phyloP scores from a whole-genome alignment of 2,329 filamentous ascomycete genomes.

The Gliomastix tumulicola region DNA sequence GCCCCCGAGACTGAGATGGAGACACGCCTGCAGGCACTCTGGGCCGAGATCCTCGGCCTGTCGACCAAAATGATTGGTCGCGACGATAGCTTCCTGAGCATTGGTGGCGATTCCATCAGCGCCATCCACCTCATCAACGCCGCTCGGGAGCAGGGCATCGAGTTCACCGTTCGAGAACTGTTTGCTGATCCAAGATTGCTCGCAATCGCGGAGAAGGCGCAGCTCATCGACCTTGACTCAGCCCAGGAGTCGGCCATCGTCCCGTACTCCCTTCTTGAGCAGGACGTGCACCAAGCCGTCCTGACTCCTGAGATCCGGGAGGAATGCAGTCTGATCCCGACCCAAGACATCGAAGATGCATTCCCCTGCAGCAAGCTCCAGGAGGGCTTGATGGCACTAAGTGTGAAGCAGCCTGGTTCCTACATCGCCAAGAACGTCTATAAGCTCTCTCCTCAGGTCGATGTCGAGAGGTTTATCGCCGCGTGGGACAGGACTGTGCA shows the following conservation, averaged over 20 bases:
- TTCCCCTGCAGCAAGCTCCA: slow-evolving; percentile 29
- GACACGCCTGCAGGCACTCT: slow-evolving; percentile 7
- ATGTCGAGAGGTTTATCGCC: slow-evolving; percentile 7
- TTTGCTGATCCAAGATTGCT: slow-evolving; percentile 5
- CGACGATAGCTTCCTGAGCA: slow-evolving; percentile 9
- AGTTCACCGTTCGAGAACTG: slow-evolving; percentile 4
- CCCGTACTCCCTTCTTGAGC: too few species aligned
- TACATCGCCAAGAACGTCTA: slow-evolving; percentile 11
- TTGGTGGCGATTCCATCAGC: slow-evolving; percentile 14
- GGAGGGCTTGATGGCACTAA: slow-evolving; percentile 24
- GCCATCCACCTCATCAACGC: slow-evolving; percentile 10
- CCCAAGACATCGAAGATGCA: slow-evolving; percentile 16
- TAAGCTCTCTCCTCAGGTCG: slow-evolving; percentile 4
- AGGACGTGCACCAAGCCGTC: too few species aligned
- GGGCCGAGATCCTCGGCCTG: slow-evolving; percentile 8
- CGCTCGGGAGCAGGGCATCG: slow-evolving; percentile 2
- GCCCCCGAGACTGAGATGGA: slow-evolving; percentile 4
- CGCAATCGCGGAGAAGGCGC: not conserved
- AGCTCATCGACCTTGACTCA: too few species aligned
- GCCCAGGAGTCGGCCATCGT: too few species aligned
- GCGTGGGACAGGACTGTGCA: slow-evolving; percentile 10
- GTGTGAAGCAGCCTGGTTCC: slow-evolving; percentile 12
- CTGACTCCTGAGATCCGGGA: too few species aligned
- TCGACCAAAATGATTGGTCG: slow-evolving; percentile 5
- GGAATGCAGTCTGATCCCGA: not conserved